Base-by-base conservation (phyloP, 1,284 basidiomycete genomes). In the Phellopilus nigrolimitatus region DNA sequence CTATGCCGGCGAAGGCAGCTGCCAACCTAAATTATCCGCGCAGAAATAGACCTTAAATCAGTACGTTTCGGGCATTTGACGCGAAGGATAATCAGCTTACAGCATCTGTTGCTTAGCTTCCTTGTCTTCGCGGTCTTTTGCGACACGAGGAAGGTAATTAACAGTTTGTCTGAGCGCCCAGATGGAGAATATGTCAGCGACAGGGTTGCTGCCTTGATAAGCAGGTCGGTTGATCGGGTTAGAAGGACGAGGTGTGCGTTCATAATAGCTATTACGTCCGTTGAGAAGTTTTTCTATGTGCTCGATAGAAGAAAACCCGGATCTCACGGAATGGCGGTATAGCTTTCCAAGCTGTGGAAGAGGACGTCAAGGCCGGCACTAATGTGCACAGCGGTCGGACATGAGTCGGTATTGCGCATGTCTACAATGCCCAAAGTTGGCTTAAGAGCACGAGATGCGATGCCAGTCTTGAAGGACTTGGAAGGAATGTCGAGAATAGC, bases 131-230 rank as follows among this genome's bases (percentile, higher is more conserved):
- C 73, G 77, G 64, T 97, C 82, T 64, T 83, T 86, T 2, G 88
- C 86, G 34, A 98, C 82, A 22, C 91, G 80, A 15, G 95, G 95
- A 19, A 98, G 79, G 64, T 93, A 88, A 67, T 93, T 84, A 56
- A 97, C 86, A 0, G 93, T 92, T 27, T 93, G 90, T 64, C 86
- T 81, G 54, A 98, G 72, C 3, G 95, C 95, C 95, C 95, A 98
- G 57, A 89, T 75, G 4, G 92, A 94, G 71, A 98, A 98, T 49
- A 98, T 91, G 65, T 98, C 95, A 4, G 92, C 89, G 36, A 97
- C 91, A 4, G 95, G 95, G 68, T 98, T 98, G 59, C 90, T 88
- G 43, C 95, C 95, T 70, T 98, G 95, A 64, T 97, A 98, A 6
- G 95, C 91, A 19, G 91, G 95, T 42, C 95, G 78, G 48, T 92